These are phyloP conservation scores for Thalassiosira exigua DNA, from an alignment of 352 stramenopile species.

Conservation along the genomic window DNA sequence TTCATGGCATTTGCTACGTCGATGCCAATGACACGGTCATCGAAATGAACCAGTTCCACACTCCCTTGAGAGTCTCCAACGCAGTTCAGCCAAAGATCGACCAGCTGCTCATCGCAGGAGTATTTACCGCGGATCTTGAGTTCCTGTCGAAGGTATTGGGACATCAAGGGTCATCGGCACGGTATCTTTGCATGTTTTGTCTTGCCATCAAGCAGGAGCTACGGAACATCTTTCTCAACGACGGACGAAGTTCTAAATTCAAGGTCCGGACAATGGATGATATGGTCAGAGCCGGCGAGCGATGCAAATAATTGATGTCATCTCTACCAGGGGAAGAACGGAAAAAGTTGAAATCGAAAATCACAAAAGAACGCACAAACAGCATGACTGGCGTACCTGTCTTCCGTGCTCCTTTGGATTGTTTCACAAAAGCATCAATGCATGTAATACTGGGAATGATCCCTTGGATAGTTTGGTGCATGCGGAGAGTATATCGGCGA, in stretches of 20 bases:
- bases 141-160: conserved; percentile 14
- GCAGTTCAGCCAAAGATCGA: neutral
- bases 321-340: no score
- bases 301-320: no score
- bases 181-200: conserved; percentile 12
- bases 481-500: no score
- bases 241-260: no score
- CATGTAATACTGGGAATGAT: conserved; percentile 18
- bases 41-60: neutral
- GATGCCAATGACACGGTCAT: neutral
- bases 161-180: conserved; percentile 9
- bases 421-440: neutral
- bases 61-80: neutral
- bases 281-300: no score
- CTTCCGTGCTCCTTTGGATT: neutral
- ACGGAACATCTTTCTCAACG: no score
- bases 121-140: conserved; percentile 10
- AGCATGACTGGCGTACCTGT: conserved; percentile 1
- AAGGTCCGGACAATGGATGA: no score
- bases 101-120: conserved; percentile 4
- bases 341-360: neutral
- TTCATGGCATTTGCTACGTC: neutral
- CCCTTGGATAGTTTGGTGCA: no score
- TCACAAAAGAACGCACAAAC: conserved; percentile 2
- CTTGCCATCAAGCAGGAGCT: neutral